Evolutionary conservation across 1,284 basidiomycete species (phyloP).

Genomic region (Somion occarium): DNA sequence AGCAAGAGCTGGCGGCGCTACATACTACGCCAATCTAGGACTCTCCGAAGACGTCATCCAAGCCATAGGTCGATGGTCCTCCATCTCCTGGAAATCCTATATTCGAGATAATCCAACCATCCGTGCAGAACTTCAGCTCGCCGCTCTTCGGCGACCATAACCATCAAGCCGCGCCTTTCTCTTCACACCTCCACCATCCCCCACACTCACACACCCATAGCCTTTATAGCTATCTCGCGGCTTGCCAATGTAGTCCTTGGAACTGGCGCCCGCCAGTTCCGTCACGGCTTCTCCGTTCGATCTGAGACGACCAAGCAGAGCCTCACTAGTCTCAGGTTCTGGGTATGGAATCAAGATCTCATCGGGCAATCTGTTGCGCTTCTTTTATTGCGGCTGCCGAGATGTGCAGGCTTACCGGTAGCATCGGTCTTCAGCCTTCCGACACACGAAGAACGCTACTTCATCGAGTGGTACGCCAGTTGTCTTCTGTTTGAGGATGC

Average conservation of each 20-base stretch:
- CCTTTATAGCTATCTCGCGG: not conserved
- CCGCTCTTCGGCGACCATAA: not conserved
- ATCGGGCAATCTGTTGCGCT: too few relatives aligned
- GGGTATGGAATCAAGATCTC: too few relatives aligned
- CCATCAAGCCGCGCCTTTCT: not conserved
- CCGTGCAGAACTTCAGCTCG: not conserved
- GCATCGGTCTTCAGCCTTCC: too few relatives aligned
- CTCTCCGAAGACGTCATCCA: slow-evolving; percentile 30
- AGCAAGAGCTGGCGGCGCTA: slow-evolving; percentile 32
- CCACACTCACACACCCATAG: not conserved
- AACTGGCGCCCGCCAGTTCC: too few relatives aligned
- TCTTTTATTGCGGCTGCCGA: too few relatives aligned
- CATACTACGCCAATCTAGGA: slow-evolving; percentile 27
- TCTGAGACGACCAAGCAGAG: too few relatives aligned
- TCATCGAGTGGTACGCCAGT: too few relatives aligned
- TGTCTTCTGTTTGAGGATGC: too few relatives aligned
- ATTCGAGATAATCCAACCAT: not conserved
- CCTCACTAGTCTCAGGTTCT: too few relatives aligned
- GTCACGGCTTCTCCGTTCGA: too few relatives aligned
- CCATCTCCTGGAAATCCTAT: slow-evolving; percentile 30
- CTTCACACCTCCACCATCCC: not conserved
- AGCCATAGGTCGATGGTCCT: slow-evolving; percentile 33
- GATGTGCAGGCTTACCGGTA: too few relatives aligned
- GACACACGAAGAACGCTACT: too few relatives aligned
- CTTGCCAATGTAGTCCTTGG: not conserved